Base-by-base conservation (phyloP, 2,329 filamentous ascomycete species). In the Hirsutella thompsonii region DNA sequence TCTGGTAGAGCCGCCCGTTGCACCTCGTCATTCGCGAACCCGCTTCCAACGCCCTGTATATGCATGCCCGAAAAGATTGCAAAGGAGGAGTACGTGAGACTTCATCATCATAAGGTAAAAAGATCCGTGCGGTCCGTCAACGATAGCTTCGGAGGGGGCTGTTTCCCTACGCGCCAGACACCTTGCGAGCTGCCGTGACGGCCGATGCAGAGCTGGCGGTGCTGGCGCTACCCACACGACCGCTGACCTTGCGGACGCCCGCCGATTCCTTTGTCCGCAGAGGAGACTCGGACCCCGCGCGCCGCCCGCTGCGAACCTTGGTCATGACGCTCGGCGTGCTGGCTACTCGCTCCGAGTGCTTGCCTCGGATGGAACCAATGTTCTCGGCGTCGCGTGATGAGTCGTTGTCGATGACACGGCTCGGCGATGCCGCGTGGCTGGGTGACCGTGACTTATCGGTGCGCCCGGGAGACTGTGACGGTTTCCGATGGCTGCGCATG, bases 351-450 rank as follows among this genome's bases (percentile, higher is more conserved):
- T 34, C 75, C 50, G 78, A 74, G 28, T 67, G 62, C 51, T 83
- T 81, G 34, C 71, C 70, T 45, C 78, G 75, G 26, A 67, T 60
- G 20, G 66, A 60, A 26, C 79, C 78, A 57, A 81, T 71, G 51
- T 87, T 87, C 56, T 87, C 82, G 10, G 75, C 72, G 49, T 87
- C 82, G 45, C 82, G 75, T 18, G 76, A 79, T 11, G 77, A 71
- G 50, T 81, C 77, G 48, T 83, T 81, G 52, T 83, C 77, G 42
- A 81, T 72, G 36, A 53, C 50, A 52, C 79, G 79, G 44, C 76
- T 79, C 3, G 81, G 84, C 59, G 32, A 34, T 18, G 32, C 16
- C 4, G 32, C 16, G 32, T 87, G 83, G 59, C 83, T 88, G 42
- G 83, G 74, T 1, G 86, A 83, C 37, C 85, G 72, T 41, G 69